Conservation (phyloP, 2,329 filamentous ascomycete species). For the Aureobasidium mangrovei region DNA sequence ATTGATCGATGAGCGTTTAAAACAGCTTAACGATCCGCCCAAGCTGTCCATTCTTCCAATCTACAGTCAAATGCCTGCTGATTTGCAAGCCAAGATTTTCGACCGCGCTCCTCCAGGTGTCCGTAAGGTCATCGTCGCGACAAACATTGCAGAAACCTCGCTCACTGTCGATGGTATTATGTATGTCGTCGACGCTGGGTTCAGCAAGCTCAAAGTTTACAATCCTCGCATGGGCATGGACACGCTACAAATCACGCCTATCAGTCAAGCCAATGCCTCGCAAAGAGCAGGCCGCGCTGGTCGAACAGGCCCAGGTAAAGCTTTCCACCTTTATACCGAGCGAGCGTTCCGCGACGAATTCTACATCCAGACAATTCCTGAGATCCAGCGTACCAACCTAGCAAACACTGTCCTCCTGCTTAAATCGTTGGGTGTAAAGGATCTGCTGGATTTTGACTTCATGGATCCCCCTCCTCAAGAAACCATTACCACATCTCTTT, state of each 20-base stretch:
- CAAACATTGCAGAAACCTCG: constrained; percentile 97
- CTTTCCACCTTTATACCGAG: constrained; percentile 89
- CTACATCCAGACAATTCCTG: constrained; percentile 93
- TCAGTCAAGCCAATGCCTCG: constrained; percentile 91
- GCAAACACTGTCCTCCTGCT: constrained; percentile 89
- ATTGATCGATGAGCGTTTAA: constrained; percentile 75
- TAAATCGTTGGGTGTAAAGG: constrained; percentile 89
- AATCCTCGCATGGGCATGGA: constrained; percentile 99
- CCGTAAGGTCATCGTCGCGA: constrained; percentile 94
- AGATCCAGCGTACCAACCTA: constrained; percentile 94
- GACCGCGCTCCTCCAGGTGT: constrained; percentile 83
- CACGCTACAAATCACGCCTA: constrained; percentile 92
- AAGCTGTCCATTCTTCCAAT: constrained; percentile 93
- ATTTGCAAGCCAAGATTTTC: constrained; percentile 96
- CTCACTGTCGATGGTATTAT: constrained; percentile 98
- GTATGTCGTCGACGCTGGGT: constrained; percentile 95
- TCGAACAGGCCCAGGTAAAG: constrained; percentile 88
- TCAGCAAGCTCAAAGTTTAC: constrained; percentile 96
- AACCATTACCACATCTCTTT: constrained; percentile 92
- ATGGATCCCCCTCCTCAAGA: constrained; percentile 99
- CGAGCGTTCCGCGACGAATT: constrained; percentile 92
- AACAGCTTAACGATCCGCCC: constrained; percentile 85
- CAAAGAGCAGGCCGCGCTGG: constrained; percentile 91
- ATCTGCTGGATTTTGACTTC: constrained; percentile 93
- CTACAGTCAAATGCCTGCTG: constrained; percentile 98